A percentile compares a stretch with the other conserved stretches of the same genome.
Conservation (phyloP, 202 grass and related monocot species). For the Dendrocalamus latiflorus region DNA sequence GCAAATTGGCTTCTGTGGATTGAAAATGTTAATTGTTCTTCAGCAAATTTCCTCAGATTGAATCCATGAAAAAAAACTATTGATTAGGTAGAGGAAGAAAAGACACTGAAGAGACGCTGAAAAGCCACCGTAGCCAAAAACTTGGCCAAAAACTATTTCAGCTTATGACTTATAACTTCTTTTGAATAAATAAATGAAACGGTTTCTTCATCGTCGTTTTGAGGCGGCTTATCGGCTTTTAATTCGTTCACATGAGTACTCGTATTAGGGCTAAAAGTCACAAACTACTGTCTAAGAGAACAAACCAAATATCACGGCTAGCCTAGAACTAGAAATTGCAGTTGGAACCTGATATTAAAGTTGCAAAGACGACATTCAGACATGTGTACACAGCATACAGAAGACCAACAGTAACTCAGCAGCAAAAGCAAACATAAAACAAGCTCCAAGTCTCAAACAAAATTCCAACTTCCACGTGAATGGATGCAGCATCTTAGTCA, state of each 20-base stretch:
- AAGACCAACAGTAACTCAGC: neutral
- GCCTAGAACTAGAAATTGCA: slow-evolving; percentile 6
- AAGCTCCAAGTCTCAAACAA: slow-evolving; percentile 16
- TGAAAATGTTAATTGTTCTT: neutral
- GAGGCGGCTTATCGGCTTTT: too few relatives aligned
- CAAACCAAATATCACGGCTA: neutral
- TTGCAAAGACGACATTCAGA: neutral
- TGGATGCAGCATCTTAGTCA: slow-evolving; percentile 31
- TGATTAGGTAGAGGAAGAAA: neutral
- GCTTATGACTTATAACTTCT: too few relatives aligned
- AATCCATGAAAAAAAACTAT: neutral
- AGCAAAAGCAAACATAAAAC: slow-evolving; percentile 18
- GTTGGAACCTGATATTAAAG: neutral
- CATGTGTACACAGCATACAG: neutral
- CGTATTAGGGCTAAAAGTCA: too few relatives aligned
- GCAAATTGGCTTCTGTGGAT: neutral
- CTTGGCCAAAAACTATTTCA: too few relatives aligned
- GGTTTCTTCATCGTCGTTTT: fast-evolving
- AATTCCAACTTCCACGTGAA: neutral
- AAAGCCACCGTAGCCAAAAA: neutral
- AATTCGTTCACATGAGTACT: too few relatives aligned
- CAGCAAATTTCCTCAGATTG: neutral
- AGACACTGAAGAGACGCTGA: neutral
- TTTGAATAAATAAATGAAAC: too few relatives aligned
- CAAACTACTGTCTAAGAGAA: too few relatives aligned